Conservation (phyloP, 495 filamentous ascomycete genomes). For the Hypoxylon subgilvum region DNA sequence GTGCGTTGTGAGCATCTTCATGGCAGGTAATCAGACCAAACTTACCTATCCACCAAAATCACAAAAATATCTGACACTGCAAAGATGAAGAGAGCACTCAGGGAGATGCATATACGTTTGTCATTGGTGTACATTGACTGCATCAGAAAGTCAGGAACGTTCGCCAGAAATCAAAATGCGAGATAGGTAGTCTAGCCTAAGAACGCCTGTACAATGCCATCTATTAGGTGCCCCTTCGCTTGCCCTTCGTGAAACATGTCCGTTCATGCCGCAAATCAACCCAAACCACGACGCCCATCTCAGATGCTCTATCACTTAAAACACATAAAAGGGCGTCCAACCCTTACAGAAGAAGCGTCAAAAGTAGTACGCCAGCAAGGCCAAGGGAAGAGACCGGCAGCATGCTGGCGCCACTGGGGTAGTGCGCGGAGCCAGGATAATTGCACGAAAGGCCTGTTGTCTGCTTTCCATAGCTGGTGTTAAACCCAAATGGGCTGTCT, state of each 20-base stretch:
- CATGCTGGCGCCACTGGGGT: conserved; percentile 32
- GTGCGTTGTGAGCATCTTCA: neutral
- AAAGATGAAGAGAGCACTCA: conserved; percentile 1
- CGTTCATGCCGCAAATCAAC: conserved; percentile 5
- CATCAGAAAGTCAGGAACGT: no score
- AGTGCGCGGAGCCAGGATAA: conserved; percentile 52
- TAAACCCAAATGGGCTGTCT: conserved; percentile 54
- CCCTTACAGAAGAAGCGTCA: conserved; percentile 2
- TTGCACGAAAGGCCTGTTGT: conserved; percentile 47
- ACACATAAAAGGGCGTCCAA: neutral
- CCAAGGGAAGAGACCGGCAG: conserved; percentile 25
- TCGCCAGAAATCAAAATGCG: conserved; percentile 12
- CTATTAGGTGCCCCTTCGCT: conserved; percentile 1
- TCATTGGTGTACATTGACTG: no score
- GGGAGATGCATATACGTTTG: conserved; percentile 2
- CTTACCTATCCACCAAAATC: neutral
- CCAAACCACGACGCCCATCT: conserved; percentile 11
- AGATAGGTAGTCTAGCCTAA: conserved; percentile 17
- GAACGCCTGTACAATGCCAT: conserved; percentile 31
- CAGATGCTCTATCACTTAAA: conserved; percentile 11
- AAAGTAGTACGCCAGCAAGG: conserved; percentile 18
- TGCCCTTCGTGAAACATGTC: conserved; percentile 13
- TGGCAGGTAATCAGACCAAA: conserved; percentile 4
- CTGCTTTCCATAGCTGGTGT: conserved; percentile 65
- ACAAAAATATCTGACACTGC: neutral